Percentiles rank a stretch among this genome's conserved stretches.
Evolutionary conservation across 495 filamentous ascomycete genomes (phyloP).

Genomic region (Aspergillus indologenus): DNA sequence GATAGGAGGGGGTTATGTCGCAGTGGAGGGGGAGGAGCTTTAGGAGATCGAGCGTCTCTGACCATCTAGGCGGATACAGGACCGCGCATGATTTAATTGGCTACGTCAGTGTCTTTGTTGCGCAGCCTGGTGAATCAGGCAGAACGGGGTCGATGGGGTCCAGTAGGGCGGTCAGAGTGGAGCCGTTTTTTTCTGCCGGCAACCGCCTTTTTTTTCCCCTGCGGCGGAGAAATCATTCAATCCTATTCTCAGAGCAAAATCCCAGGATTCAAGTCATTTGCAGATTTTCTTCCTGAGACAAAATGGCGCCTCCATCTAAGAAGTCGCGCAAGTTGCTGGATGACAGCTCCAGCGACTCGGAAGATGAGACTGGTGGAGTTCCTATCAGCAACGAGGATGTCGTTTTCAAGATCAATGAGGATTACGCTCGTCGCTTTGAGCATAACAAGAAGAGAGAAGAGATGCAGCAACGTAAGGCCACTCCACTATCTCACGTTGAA

Average conservation of each 20-base stretch:
- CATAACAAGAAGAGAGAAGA: conserved; percentile 97
- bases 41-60: conserved; percentile 18
- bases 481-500: conserved; percentile 6
- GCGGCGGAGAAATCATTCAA: conserved; percentile 16
- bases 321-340: conserved; percentile 46
- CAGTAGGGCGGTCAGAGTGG: conserved; percentile 16
- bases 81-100: conserved; percentile 37
- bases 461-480: conserved; percentile 64
- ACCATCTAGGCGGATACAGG: conserved; percentile 15
- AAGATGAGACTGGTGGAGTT: conserved; percentile 49
- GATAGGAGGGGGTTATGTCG: conserved; percentile 16
- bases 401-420: conserved; percentile 79
- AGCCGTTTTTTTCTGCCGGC: conserved; percentile 25
- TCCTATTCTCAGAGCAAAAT: conserved; percentile 7
- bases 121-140: conserved; percentile 23
- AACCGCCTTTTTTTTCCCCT: conserved; percentile 31
- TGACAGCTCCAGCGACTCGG: conserved; percentile 56
- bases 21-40: conserved; percentile 7
- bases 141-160: background rate
- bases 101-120: conserved; percentile 35
- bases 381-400: conserved; percentile 33
- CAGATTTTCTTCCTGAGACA: background rate
- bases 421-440: conserved; percentile 86
- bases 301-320: conserved; percentile 48
- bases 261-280: conserved; percentile 3